Base-by-base conservation (phyloP, 2,329 filamentous ascomycete genomes). In the Claviceps cyperi region DNA sequence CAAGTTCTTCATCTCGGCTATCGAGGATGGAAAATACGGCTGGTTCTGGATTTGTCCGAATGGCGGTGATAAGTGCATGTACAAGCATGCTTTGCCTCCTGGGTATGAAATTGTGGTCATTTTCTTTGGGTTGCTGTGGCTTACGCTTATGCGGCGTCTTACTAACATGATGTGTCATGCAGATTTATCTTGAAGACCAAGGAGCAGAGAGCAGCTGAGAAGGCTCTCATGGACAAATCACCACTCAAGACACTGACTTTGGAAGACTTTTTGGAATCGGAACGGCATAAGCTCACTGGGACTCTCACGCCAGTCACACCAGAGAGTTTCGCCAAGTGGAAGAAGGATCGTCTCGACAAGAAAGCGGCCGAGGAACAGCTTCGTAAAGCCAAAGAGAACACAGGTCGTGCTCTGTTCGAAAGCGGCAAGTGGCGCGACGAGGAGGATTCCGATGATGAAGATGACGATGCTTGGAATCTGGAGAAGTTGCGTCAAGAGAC, bases 1-100 rank as follows among this genome's bases (percentile, higher is more conserved):
- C 86, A 98, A 97, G 70, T 95, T 73, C 74, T 98, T 98, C 66
- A 92, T 97, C 64, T 83, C 90, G 58, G 92, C 92, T 24, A 92
- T 98, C 55, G 92, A 98, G 70, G 92, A 98, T 64, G 86, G 89
- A 61, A 98, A 97, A 69, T 98, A 98, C 62, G 92, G 92, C 55
- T 98, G 92, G 92, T 97, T 98, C 71, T 98, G 92, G 92, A 76
- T 81, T 52, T 98, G 92, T 77, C 92, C 92, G 45, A 97, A 97
- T 62, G 90, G 89, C 56, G 91, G 86, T 55, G 85, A 98, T 64
- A 87, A 95, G 69, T 98, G 92, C 84, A 97, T 92, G 84, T 98
- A 98, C 66, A 90, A 86, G 70, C 92, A 98, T 68, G 89, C 86
- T 61, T 76, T 98, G 60, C 92, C 94, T 59, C 86, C 90, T 62